Conservation (phyloP, 352 stramenopile genomes). For the Phytophthora melonis region DNA sequence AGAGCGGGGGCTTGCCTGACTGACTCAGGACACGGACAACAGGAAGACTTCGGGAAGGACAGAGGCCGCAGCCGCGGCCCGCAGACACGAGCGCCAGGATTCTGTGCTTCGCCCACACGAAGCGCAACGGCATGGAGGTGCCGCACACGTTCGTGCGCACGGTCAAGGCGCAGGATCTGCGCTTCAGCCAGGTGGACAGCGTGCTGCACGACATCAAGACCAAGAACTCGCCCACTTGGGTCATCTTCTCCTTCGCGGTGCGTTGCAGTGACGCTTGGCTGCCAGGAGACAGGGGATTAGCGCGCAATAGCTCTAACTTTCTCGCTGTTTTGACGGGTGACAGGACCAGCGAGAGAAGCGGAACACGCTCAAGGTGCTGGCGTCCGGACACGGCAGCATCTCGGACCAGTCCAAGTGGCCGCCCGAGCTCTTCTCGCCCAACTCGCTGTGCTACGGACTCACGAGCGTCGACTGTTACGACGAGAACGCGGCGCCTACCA, state of each 20-base stretch:
- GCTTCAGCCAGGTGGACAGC: conserved; percentile 79
- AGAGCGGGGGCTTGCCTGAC: neutral
- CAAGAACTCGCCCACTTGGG: conserved; percentile 73
- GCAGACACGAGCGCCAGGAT: conserved; percentile 38
- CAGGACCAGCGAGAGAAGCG: conserved; percentile 81
- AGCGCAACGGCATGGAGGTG: conserved; percentile 62
- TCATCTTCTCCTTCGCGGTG: conserved; percentile 81
- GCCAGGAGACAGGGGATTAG: neutral
- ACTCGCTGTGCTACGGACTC: conserved; percentile 84
- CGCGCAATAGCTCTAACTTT: neutral
- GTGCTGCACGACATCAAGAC: conserved; percentile 76
- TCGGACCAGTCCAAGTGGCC: conserved; percentile 82
- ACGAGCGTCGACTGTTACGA: conserved; percentile 77
- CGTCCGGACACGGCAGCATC: conserved; percentile 68
- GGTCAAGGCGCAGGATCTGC: conserved; percentile 83
- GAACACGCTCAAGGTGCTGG: conserved; percentile 84
- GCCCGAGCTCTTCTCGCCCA: conserved; percentile 79
- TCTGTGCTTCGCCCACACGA: conserved; percentile 50
- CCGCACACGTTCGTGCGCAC: conserved; percentile 86
- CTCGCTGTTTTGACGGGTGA: conserved; percentile 8
- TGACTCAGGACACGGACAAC: neutral
- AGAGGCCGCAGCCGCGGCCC: conserved; percentile 20
- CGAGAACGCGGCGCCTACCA: conserved; percentile 67
- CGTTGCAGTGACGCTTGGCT: conserved; percentile 32
- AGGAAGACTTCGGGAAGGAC: conserved; percentile 5